phyloP scores from a whole-genome alignment of 1,284 basidiomycete species.

The Ceratobasidium sp. region DNA sequence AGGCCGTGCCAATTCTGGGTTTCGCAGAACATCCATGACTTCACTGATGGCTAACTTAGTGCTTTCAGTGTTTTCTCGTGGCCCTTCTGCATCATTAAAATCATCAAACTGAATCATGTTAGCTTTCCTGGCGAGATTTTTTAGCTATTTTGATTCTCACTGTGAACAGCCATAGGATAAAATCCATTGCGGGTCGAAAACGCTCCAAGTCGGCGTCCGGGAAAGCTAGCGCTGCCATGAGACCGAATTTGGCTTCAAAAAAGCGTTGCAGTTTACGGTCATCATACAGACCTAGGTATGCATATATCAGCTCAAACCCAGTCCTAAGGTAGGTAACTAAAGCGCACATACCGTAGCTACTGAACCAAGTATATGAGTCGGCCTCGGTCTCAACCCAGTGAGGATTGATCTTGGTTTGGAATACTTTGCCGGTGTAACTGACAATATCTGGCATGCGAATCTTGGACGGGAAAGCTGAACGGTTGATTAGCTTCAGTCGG shows the following conservation, averaged over 20 bases:
- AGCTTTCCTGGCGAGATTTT: neutral
- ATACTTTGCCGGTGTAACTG: conserved; percentile 48
- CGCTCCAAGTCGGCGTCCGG: conserved; percentile 64
- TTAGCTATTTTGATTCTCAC: conserved; percentile 53
- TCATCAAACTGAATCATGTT: conserved; percentile 60
- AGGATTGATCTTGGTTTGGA: conserved; percentile 49
- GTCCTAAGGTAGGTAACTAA: too few species aligned
- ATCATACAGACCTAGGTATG: conserved; percentile 1
- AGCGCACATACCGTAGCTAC: conserved; percentile 40
- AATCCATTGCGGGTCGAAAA: conserved; percentile 63
- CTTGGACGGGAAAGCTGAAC: conserved; percentile 43
- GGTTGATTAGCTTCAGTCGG: conserved; percentile 47
- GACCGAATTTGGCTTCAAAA: conserved; percentile 57
- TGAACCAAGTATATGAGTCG: conserved; percentile 49
- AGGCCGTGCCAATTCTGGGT: conserved; percentile 58
- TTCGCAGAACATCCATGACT: conserved; percentile 55
- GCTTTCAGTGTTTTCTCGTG: conserved; percentile 61
- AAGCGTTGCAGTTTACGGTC: conserved; percentile 48
- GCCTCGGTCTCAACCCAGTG: conserved; percentile 48
- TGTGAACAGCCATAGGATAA: conserved; percentile 66
- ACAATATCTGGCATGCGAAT: conserved; percentile 48
- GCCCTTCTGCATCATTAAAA: conserved; percentile 63
- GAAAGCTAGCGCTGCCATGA: conserved; percentile 63
- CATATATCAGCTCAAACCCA: neutral
- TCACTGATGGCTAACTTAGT: conserved; percentile 60